A percentile compares a stretch with the other conserved stretches of the same genome.
Evolutionary conservation across 331 rosid species (phyloP).

Genomic region (Arachis monticola): DNA sequence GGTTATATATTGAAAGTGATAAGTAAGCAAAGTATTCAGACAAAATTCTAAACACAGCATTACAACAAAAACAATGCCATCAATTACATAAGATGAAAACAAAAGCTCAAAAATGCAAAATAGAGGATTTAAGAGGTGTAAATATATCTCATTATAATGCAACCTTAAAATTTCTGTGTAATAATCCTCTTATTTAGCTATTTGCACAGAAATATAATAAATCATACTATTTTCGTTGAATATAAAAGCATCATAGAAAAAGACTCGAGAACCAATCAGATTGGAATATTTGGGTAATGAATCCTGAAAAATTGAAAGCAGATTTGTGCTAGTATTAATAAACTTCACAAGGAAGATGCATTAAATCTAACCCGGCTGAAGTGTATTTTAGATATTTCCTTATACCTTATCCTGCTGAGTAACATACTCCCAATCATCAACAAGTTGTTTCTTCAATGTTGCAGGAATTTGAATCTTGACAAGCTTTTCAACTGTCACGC

Average conservation of each 20-base stretch:
- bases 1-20: neutral
- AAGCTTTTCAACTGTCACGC: slow-evolving; percentile 68
- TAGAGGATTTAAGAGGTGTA: neutral
- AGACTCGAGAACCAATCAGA: slow-evolving; percentile 6
- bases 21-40: slow-evolving; percentile 27
- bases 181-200: slow-evolving; percentile 3
- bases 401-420: slow-evolving; percentile 87
- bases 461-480: slow-evolving; percentile 95
- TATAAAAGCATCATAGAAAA: slow-evolving; percentile 18
- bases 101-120: slow-evolving; percentile 6
- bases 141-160: slow-evolving; percentile 5
- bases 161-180: slow-evolving; percentile 8
- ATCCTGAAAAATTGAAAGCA: slow-evolving; percentile 21
- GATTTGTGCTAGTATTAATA: neutral
- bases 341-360: slow-evolving; percentile 17
- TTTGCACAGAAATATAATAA: slow-evolving; percentile 29
- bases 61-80: slow-evolving; percentile 26
- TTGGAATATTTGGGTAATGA: slow-evolving; percentile 12
- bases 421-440: slow-evolving; percentile 91
- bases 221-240: neutral
- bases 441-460: slow-evolving; percentile 88
- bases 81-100: slow-evolving; percentile 28
- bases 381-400: slow-evolving; percentile 24
- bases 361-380: slow-evolving; percentile 22
- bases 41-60: slow-evolving; percentile 11